Evolutionary conservation across 768 basidiomycete genomes (phyloP).

Genomic region (Russula ochroleuca): DNA sequence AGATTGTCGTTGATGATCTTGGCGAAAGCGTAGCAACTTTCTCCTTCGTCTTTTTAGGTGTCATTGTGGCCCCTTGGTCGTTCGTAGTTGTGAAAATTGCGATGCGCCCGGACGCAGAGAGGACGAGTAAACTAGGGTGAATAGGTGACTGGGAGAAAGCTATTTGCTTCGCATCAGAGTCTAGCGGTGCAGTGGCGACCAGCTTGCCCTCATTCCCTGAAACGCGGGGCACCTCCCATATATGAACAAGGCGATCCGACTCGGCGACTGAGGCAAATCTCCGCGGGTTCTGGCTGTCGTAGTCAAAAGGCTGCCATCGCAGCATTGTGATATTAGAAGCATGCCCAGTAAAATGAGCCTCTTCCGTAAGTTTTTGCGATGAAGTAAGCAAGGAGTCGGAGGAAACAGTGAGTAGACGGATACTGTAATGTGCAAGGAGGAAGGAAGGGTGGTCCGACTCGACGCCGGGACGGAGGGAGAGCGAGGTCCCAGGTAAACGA

Average conservation of each 20-base stretch:
- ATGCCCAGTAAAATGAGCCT: slow-evolving; percentile 60
- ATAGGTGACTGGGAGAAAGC: slow-evolving; percentile 30
- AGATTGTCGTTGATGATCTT: slow-evolving; percentile 45
- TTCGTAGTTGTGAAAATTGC: slow-evolving; percentile 52
- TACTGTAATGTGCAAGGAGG: slow-evolving; percentile 57
- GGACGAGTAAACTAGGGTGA: slow-evolving; percentile 45
- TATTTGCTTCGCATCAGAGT: slow-evolving; percentile 55
- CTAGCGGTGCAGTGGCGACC: slow-evolving; percentile 57
- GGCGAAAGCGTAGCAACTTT: slow-evolving; percentile 50
- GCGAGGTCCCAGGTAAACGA: slow-evolving; percentile 52
- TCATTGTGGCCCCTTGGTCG: slow-evolving; percentile 40
- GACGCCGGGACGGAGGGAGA: slow-evolving; percentile 42
- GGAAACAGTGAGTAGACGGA: slow-evolving; percentile 46
- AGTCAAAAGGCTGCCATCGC: slow-evolving; percentile 46
- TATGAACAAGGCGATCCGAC: slow-evolving; percentile 55
- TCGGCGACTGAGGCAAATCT: slow-evolving; percentile 59
- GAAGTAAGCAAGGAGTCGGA: slow-evolving; percentile 33
- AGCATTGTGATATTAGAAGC: slow-evolving; percentile 51
- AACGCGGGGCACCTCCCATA: slow-evolving; percentile 52
- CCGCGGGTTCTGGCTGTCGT: slow-evolving; percentile 38
- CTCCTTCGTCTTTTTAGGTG: slow-evolving; percentile 41
- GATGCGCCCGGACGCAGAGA: slow-evolving; percentile 57
- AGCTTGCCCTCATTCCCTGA: slow-evolving; percentile 46
- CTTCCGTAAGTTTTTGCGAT: slow-evolving; percentile 42
- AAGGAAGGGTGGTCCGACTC: slow-evolving; percentile 39